phyloP scores from a whole-genome alignment of 73 alveolate species.

The Halteria grandinella region DNA sequence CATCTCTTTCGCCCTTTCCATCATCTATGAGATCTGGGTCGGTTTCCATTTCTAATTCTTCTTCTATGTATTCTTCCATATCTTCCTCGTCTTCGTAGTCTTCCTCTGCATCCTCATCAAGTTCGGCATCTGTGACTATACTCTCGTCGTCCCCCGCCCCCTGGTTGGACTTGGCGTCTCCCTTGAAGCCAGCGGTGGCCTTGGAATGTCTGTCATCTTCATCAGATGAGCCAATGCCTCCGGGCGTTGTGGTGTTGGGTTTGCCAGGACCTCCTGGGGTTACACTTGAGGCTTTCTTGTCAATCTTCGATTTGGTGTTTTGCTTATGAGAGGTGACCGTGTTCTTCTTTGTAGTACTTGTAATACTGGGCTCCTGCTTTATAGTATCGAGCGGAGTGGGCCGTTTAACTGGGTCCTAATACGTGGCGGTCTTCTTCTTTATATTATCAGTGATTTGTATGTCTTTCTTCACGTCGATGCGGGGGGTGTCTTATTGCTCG shows the following conservation, averaged over 20 bases:
- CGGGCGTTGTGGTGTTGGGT: neutral
- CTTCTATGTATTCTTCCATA: too few species aligned
- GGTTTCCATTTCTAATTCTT: too few species aligned
- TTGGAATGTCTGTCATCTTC: too few species aligned
- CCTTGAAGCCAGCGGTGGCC: too few species aligned
- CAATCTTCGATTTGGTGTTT: conserved; percentile 1
- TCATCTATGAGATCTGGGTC: too few species aligned
- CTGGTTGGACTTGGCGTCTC: too few species aligned
- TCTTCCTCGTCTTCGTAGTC: conserved; percentile 21
- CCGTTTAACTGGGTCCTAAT: too few species aligned
- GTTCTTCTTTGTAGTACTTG: neutral
- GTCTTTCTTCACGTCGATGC: conserved; percentile 47
- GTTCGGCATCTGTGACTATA: conserved; percentile 31
- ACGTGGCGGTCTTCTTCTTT: neutral
- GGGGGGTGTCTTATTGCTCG: conserved; percentile 22
- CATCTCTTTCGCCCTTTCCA: too few species aligned
- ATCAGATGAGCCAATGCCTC: neutral
- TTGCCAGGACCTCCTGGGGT: neutral
- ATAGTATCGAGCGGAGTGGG: neutral
- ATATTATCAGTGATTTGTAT: conserved; percentile 24
- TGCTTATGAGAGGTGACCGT: neutral
- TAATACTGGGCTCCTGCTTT: neutral
- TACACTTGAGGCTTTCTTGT: neutral
- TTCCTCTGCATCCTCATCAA: conserved; percentile 50
- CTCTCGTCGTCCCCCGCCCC: conserved; percentile 52